These are phyloP conservation scores for Agrostemma githago DNA, from an alignment of 148 eudicot species.

Conservation along the genomic window DNA sequence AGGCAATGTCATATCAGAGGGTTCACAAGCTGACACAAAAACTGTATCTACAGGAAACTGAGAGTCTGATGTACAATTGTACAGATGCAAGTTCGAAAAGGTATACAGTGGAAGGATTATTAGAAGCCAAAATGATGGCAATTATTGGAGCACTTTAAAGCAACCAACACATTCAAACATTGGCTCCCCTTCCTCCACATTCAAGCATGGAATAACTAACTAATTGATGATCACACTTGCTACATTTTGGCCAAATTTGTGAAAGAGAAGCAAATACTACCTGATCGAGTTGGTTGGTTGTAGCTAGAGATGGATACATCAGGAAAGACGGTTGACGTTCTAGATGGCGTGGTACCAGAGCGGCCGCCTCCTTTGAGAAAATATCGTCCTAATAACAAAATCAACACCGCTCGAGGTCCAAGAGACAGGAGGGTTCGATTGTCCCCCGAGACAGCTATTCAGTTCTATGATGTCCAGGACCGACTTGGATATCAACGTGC, in stretches of 20 bases:
- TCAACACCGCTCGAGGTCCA: constrained; percentile 46
- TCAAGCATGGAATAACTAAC: not conserved
- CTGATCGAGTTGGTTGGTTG: not conserved
- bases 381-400: constrained; percentile 48
- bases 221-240: not conserved
- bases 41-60: constrained; percentile 10
- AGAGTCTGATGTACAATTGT: constrained; percentile 4
- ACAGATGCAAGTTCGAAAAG: constrained; percentile 10
- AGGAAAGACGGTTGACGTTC: constrained; percentile 20
- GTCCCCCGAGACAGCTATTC: constrained; percentile 53
- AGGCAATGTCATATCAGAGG: not conserved
- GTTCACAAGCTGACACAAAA: constrained; percentile 7
- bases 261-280: not conserved
- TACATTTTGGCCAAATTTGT: not conserved
- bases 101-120: constrained; percentile 8
- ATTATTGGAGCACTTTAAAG: constrained; percentile 2
- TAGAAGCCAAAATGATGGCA: not conserved
- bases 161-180: not conserved
- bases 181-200: no score
- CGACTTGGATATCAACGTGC: constrained; percentile 61
- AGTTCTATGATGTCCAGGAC: constrained; percentile 66
- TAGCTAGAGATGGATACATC: constrained; percentile 17
- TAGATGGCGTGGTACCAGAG: constrained; percentile 21
- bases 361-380: constrained; percentile 31
- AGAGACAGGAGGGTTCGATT: constrained; percentile 51